Evolutionary conservation across 1,284 basidiomycete species (phyloP).

Genomic region (Malassezia obtusa): DNA sequence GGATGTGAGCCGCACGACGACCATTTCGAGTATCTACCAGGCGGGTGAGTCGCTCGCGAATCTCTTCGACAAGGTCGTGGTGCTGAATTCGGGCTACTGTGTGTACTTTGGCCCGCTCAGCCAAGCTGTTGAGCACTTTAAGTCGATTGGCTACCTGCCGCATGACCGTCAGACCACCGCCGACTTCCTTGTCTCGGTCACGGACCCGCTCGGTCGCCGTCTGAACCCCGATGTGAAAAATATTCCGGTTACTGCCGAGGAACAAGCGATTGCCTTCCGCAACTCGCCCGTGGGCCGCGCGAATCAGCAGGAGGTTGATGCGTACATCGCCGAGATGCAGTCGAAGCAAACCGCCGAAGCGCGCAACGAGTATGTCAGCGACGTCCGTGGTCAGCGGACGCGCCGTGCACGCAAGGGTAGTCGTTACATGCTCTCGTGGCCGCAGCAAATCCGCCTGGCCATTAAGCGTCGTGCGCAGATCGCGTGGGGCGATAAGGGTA

Average conservation of each 20-base stretch:
- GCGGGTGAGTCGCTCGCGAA: conserved; percentile 33
- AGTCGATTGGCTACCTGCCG: conserved; percentile 43
- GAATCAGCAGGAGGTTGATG: conserved; percentile 22
- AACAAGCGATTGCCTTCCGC: conserved; percentile 26
- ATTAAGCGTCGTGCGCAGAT: conserved; percentile 63
- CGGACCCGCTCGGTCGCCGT: conserved; percentile 50
- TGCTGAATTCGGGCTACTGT: conserved; percentile 43
- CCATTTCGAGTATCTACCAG: conserved; percentile 35
- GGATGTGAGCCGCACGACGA: conserved; percentile 24
- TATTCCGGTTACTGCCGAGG: conserved; percentile 34
- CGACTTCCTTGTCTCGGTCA: conserved; percentile 49
- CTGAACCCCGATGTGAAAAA: conserved; percentile 41
- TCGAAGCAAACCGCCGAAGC: conserved; percentile 13
- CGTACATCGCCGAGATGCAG: conserved; percentile 21
- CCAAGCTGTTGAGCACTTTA: conserved; percentile 33
- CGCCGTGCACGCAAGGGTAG: conserved; percentile 18
- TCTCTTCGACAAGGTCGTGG: conserved; percentile 38
- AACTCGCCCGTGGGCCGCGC: conserved; percentile 22
- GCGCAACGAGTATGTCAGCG: conserved; percentile 24
- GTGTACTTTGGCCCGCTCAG: conserved; percentile 35
- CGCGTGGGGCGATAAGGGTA: conserved; percentile 55
- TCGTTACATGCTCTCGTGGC: conserved; percentile 29
- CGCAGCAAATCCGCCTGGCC: conserved; percentile 57
- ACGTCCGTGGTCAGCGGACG: conserved; percentile 24
- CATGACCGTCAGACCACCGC: conserved; percentile 49